These are phyloP conservation scores for Aquilaria malaccensis DNA, from an alignment of 345 rosid genomes.

Conservation along the genomic window DNA sequence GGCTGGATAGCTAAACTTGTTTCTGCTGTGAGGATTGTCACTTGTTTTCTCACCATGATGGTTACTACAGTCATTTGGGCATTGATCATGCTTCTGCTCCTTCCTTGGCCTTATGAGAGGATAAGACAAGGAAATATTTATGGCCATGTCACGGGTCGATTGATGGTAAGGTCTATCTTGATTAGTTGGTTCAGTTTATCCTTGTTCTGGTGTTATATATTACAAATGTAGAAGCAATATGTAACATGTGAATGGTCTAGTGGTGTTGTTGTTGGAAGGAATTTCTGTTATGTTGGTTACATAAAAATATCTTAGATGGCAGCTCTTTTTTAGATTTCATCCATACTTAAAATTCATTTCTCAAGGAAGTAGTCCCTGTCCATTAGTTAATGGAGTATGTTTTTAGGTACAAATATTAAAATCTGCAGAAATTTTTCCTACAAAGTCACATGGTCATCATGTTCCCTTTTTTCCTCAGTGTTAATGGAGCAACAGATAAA, in stretches of 20 bases:
- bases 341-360: too few relatives aligned
- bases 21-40: slow-evolving; percentile 37
- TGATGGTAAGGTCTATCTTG: slow-evolving; percentile 33
- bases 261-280: background rate
- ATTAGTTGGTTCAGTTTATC: background rate
- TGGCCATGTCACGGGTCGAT: slow-evolving; percentile 54
- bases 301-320: background rate
- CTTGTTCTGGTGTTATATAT: background rate
- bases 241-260: background rate
- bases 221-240: background rate
- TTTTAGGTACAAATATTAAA: too few relatives aligned
- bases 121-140: slow-evolving; percentile 46
- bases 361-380: too few relatives aligned
- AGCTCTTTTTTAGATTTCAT: too few relatives aligned
- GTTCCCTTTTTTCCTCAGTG: too few relatives aligned
- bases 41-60: slow-evolving; percentile 43
- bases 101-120: slow-evolving; percentile 50
- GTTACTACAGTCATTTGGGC: slow-evolving; percentile 44
- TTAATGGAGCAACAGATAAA: too few relatives aligned
- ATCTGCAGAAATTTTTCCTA: too few relatives aligned
- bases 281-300: background rate
- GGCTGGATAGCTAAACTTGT: slow-evolving; percentile 34
- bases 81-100: slow-evolving; percentile 30
- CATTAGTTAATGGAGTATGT: too few relatives aligned
- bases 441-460: too few relatives aligned